Conservation (phyloP, 495 filamentous ascomycete species). For the Penicillium subrubescens region DNA sequence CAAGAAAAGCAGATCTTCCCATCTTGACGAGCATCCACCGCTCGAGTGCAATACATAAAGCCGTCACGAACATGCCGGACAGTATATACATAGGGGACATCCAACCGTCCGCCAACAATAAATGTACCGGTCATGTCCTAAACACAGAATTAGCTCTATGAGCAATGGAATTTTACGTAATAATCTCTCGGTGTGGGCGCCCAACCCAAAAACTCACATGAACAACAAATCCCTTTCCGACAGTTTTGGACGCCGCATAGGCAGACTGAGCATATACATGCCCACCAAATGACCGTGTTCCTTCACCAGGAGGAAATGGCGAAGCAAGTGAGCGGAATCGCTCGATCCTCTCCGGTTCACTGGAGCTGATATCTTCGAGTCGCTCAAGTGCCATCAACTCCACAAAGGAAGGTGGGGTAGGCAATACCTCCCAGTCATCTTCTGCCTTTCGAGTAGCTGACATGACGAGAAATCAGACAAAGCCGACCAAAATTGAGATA, state of each 20-base stretch:
- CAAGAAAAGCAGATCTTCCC: constrained; percentile 61
- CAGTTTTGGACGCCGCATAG: constrained; percentile 60
- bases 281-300: constrained; percentile 56
- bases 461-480: constrained; percentile 5
- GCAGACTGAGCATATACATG: constrained; percentile 70
- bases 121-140: constrained; percentile 72
- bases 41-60: constrained; percentile 57
- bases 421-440: constrained; percentile 13
- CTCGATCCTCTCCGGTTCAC: constrained; percentile 34
- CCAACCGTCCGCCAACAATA: constrained; percentile 52
- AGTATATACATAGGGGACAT: constrained; percentile 62
- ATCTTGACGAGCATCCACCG: constrained; percentile 54
- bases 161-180: not conserved
- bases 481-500: not conserved
- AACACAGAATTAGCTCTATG: constrained; percentile 18
- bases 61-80: constrained; percentile 58
- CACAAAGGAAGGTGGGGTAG: constrained; percentile 30
- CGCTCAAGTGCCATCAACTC: constrained; percentile 40
- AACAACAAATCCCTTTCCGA: constrained; percentile 54
- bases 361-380: constrained; percentile 18
- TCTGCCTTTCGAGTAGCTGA: constrained; percentile 11
- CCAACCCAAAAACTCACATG: constrained; percentile 51
- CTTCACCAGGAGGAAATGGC: constrained; percentile 36
- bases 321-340: constrained; percentile 35
- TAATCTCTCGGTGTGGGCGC: too few relatives aligned